phyloP scores from a whole-genome alignment of 2,329 filamentous ascomycete genomes.

The Cercospora sp. region DNA sequence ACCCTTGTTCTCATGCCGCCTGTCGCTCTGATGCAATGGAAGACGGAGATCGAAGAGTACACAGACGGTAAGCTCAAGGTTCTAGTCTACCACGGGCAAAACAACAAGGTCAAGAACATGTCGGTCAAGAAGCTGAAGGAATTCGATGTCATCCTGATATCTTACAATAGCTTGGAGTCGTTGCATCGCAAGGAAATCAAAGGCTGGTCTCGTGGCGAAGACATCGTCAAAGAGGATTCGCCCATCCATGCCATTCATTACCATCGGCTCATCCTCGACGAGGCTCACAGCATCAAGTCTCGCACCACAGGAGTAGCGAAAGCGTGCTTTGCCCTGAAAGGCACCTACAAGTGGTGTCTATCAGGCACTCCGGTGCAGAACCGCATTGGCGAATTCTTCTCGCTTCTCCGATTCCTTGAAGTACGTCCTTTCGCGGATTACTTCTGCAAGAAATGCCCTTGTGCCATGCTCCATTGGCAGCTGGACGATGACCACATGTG shows the following conservation, averaged over 20 bases:
- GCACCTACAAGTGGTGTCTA: slow-evolving; percentile 90
- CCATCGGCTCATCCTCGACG: slow-evolving; percentile 89
- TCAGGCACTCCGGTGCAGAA: slow-evolving; percentile 92
- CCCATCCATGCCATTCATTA: slow-evolving; percentile 81
- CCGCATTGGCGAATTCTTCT: slow-evolving; percentile 33
- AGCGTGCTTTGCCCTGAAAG: slow-evolving; percentile 88
- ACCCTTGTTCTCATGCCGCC: slow-evolving; percentile 46
- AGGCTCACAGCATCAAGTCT: slow-evolving; percentile 92
- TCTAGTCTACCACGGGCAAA: slow-evolving; percentile 85
- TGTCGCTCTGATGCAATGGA: slow-evolving; percentile 40
- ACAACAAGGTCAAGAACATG: slow-evolving; percentile 76
- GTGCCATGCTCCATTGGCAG: slow-evolving; percentile 79
- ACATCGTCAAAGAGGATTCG: slow-evolving; percentile 74
- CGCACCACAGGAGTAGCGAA: slow-evolving; percentile 89
- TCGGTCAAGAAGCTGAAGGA: slow-evolving; percentile 72
- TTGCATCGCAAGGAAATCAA: slow-evolving; percentile 90
- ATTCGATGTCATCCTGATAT: slow-evolving; percentile 95
- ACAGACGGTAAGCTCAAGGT: slow-evolving; percentile 89
- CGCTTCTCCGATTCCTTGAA: slow-evolving; percentile 82
- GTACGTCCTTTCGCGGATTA: slow-evolving; percentile 88
- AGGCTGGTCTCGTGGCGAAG: slow-evolving; percentile 79
- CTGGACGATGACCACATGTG: slow-evolving; percentile 73
- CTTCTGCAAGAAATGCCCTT: slow-evolving; percentile 84
- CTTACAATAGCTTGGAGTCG: slow-evolving; percentile 87
- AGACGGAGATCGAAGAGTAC: slow-evolving; percentile 59